phyloP scores from a whole-genome alignment of 2,329 filamentous ascomycete species.

The Sclerotinia borealis region DNA sequence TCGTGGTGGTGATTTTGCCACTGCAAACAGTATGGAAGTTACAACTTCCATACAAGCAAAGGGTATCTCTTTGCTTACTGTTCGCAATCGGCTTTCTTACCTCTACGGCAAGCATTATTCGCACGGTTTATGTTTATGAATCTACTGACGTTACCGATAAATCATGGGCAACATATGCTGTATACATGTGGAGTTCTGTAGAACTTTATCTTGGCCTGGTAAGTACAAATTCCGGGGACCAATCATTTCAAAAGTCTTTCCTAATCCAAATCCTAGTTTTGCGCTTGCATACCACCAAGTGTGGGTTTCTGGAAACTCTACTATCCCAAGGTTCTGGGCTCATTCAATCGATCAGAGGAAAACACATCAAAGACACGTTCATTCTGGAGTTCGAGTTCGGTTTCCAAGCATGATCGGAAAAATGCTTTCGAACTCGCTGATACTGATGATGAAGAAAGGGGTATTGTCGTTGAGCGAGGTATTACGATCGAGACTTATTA shows the following conservation, averaged over 20 bases:
- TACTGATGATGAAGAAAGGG: background rate
- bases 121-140: background rate
- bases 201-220: background rate
- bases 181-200: background rate
- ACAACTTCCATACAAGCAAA: background rate
- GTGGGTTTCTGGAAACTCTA: background rate
- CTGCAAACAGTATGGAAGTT: background rate
- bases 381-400: background rate
- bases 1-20: background rate
- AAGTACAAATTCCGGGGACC: background rate
- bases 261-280: background rate
- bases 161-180: background rate
- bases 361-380: background rate
- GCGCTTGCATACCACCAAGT: background rate
- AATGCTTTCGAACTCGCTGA: background rate
- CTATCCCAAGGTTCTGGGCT: background rate
- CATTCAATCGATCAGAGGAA: background rate
- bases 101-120: background rate
- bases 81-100: background rate
- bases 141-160: background rate
- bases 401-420: background rate
- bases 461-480: background rate
- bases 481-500: background rate
- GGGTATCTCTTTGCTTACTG: background rate
- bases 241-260: no score